These are phyloP conservation scores for Huntiella decipiens DNA, from an alignment of 2,329 filamentous ascomycete species.

Conservation along the genomic window DNA sequence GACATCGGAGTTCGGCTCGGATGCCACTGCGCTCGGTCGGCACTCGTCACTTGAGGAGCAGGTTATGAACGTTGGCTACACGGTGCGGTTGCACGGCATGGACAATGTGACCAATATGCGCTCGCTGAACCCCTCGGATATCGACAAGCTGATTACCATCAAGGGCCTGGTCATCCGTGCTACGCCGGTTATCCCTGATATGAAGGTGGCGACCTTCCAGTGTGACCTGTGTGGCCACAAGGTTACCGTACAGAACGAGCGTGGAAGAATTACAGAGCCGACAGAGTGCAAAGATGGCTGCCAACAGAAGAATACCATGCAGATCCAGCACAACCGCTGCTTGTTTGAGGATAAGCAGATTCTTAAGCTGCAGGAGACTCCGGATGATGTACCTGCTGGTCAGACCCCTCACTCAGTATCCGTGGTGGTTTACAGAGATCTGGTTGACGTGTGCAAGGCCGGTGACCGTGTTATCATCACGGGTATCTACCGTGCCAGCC, in stretches of 20 bases:
- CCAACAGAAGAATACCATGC: constrained; percentile 82
- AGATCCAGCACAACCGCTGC: constrained; percentile 92
- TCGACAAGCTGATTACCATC: constrained; percentile 87
- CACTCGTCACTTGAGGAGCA: constrained; percentile 54
- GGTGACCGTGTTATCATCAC: constrained; percentile 92
- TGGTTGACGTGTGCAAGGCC: constrained; percentile 95
- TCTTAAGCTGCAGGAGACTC: constrained; percentile 95
- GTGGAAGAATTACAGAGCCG: constrained; percentile 89
- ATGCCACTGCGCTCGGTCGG: constrained; percentile 17
- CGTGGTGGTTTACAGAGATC: constrained; percentile 85
- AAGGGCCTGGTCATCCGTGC: constrained; percentile 93
- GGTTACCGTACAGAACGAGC: constrained; percentile 76
- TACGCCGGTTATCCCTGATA: constrained; percentile 91
- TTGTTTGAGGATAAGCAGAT: constrained; percentile 94
- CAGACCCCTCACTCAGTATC: constrained; percentile 96
- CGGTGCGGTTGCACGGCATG: constrained; percentile 75
- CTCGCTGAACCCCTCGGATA: constrained; percentile 87
- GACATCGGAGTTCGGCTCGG: constrained; percentile 27
- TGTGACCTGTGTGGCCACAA: constrained; percentile 88
- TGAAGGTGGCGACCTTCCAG: constrained; percentile 97
- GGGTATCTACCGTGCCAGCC: constrained; percentile 88
- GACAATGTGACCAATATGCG: constrained; percentile 78
- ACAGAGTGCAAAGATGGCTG: constrained; percentile 79
- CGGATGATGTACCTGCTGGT: constrained; percentile 81
- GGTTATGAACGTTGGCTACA: constrained; percentile 61